Evolutionary conservation across 495 filamentous ascomycete species (phyloP).

Genomic region (Neurospora sp.): DNA sequence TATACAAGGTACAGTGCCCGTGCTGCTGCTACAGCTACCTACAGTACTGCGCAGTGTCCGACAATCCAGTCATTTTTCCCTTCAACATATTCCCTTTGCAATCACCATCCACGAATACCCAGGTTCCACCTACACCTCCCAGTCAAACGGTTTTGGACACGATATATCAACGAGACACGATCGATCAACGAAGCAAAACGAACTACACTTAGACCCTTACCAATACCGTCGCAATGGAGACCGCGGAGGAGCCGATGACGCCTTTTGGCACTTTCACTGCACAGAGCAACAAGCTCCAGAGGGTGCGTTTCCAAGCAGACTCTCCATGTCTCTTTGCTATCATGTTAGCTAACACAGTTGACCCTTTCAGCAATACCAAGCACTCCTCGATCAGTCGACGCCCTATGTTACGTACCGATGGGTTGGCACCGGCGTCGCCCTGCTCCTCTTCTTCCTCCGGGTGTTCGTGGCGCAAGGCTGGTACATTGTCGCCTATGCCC

Average conservation of each 20-base stretch:
- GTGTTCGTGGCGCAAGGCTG: slow-evolving; percentile 90
- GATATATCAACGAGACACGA: background rate
- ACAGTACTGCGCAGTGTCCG: background rate
- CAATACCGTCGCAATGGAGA: slow-evolving; percentile 14
- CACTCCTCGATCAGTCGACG: slow-evolving; percentile 83
- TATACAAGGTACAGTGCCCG: background rate
- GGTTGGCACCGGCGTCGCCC: slow-evolving; percentile 63
- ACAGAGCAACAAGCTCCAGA: slow-evolving; percentile 29
- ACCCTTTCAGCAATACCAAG: slow-evolving; percentile 71
- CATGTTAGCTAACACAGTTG: background rate
- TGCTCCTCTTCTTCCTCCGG: slow-evolving; percentile 75
- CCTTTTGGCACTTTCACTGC: slow-evolving; percentile 22
- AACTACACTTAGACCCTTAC: background rate
- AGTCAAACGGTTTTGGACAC: background rate
- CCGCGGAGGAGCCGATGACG: slow-evolving; percentile 18
- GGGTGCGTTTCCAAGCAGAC: slow-evolving; percentile 18
- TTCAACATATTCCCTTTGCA: background rate
- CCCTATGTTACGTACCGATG: slow-evolving; percentile 84
- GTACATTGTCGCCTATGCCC: slow-evolving; percentile 97
- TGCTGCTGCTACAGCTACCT: too few relatives aligned
- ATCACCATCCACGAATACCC: background rate
- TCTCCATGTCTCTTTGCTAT: slow-evolving; percentile 3
- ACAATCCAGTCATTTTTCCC: background rate
- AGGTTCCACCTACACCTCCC: background rate
- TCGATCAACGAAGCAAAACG: background rate